Conservation (phyloP, 345 rosid species). For the Eucalyptus cloeziana region DNA sequence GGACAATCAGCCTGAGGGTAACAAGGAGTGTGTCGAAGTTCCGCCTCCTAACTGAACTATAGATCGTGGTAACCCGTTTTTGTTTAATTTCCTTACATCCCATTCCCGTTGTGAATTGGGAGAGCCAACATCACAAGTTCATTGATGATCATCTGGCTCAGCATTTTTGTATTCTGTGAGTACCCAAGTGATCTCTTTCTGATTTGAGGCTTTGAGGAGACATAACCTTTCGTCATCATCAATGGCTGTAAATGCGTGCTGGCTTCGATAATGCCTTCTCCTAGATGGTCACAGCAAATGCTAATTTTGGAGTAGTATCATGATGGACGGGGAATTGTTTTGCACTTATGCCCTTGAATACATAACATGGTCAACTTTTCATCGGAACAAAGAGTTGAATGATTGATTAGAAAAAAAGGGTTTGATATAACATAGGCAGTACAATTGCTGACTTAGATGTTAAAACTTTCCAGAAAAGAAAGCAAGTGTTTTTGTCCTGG, state of each 20-base stretch:
- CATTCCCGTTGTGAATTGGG: not conserved
- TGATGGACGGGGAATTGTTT: not conserved
- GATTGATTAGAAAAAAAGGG: not conserved
- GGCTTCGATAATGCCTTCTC: not conserved
- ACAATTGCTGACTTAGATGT: not conserved
- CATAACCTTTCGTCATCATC: not conserved
- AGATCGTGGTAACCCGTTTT: not conserved
- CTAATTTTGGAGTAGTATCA: not conserved
- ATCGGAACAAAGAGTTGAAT: not conserved
- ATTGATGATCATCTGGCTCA: not conserved
- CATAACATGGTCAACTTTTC: not conserved
- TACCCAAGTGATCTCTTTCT: not conserved
- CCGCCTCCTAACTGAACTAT: not conserved
- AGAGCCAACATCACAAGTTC: not conserved
- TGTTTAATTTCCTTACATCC: not conserved
- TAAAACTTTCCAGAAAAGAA: not conserved
- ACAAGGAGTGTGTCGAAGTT: conserved; percentile 40
- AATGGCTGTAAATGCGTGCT: not conserved
- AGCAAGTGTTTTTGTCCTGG: not conserved
- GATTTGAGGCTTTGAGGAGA: not conserved
- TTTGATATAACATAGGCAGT: not conserved
- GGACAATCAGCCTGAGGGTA: conserved; percentile 31
- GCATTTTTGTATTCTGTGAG: not conserved
- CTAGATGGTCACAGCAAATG: not conserved
- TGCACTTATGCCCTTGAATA: not conserved